Percentiles rank a stretch among this genome's conserved stretches.
These are phyloP conservation scores for Penicillium dipodomyicola DNA, from an alignment of 495 filamentous ascomycete species.

Conservation along the genomic window DNA sequence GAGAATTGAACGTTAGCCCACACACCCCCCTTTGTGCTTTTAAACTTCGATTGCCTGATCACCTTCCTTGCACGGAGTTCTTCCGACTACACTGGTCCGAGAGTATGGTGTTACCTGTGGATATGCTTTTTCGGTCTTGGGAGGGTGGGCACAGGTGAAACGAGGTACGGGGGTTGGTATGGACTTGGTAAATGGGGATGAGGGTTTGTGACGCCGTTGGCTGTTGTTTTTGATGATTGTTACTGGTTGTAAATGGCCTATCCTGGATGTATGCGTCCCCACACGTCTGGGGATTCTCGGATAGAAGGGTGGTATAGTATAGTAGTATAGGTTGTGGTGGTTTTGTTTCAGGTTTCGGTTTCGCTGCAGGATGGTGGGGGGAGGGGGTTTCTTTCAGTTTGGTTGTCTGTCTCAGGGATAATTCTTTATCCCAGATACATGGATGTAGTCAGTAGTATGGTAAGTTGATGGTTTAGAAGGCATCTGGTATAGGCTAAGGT, in stretches of 20 bases:
- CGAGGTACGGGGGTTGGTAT: background rate
- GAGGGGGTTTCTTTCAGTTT: background rate
- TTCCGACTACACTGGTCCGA: background rate
- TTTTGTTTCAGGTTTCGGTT: background rate
- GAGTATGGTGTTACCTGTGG: too few relatives aligned
- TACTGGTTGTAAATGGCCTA: background rate
- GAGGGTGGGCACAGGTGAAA: background rate
- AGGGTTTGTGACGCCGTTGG: conserved; percentile 1
- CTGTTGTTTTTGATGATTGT: background rate
- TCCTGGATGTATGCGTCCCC: background rate
- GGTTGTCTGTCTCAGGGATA: background rate
- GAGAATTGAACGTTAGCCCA: background rate
- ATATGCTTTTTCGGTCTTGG: background rate
- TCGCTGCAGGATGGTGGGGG: background rate
- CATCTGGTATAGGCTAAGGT: background rate
- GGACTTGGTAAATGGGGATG: background rate
- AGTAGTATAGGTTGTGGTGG: background rate
- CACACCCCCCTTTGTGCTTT: background rate
- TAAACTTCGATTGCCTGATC: background rate
- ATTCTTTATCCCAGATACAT: background rate
- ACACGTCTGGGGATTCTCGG: background rate
- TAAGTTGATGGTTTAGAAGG: background rate
- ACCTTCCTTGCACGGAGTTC: background rate
- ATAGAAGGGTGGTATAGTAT: background rate
- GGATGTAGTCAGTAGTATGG: background rate